These are phyloP conservation scores for Plantago coronopus DNA, from an alignment of 305 asterid species.

Conservation along the genomic window DNA sequence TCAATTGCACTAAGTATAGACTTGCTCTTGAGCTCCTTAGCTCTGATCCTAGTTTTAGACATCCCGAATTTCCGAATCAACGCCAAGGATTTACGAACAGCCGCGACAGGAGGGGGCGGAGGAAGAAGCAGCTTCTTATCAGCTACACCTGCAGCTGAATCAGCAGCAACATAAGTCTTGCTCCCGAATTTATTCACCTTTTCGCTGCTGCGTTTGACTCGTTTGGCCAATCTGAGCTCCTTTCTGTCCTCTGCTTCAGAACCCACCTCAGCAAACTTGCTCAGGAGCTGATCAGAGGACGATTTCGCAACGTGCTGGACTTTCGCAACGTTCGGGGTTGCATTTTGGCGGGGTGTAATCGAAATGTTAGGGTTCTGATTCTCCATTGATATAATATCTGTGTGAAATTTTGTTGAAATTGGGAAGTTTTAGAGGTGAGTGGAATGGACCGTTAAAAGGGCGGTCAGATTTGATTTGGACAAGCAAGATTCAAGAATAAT, in stretches of 20 bases:
- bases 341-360: constrained; percentile 24
- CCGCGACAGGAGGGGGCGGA: constrained; percentile 44
- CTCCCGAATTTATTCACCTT: not conserved
- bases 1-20: constrained; percentile 52
- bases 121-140: constrained; percentile 67
- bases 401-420: not conserved
- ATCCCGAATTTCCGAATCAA: constrained; percentile 49
- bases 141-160: constrained; percentile 15
- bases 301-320: constrained; percentile 75
- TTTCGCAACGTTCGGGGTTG: constrained; percentile 30
- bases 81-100: constrained; percentile 34
- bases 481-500: too few relatives aligned
- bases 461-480: constrained; percentile 16
- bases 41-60: constrained; percentile 40
- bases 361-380: constrained; percentile 32
- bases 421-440: too few relatives aligned
- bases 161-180: not conserved
- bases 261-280: constrained; percentile 72
- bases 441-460: constrained; percentile 18
- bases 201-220: constrained; percentile 35
- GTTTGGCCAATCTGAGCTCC: constrained; percentile 49
- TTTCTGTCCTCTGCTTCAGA: constrained; percentile 38
- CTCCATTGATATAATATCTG: constrained; percentile 38
- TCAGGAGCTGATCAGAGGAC: constrained; percentile 75
- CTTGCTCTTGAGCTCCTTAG: constrained; percentile 56